A percentile compares a stretch with the other conserved stretches of the same genome.
phyloP scores from a whole-genome alignment of 495 filamentous ascomycete species.

The Penicillium coprophilum region DNA sequence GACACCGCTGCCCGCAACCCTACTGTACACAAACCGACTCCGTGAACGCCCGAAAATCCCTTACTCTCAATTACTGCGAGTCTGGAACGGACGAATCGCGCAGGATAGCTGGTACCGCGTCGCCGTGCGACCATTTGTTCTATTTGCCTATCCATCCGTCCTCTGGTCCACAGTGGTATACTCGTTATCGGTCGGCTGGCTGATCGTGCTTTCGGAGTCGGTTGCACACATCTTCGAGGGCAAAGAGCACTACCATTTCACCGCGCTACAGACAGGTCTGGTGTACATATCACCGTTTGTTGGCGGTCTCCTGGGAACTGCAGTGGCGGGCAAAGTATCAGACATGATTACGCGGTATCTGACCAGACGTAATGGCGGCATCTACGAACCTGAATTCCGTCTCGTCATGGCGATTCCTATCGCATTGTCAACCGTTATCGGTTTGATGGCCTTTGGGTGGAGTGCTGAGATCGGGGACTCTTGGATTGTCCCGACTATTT shows the following conservation, averaged over 20 bases:
- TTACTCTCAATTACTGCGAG: conserved; percentile 66
- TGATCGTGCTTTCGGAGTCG: conserved; percentile 91
- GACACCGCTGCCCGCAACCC: conserved; percentile 23
- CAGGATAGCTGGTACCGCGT: conserved; percentile 78
- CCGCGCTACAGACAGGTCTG: conserved; percentile 74
- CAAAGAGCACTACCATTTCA: conserved; percentile 69
- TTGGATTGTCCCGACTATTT: conserved; percentile 91
- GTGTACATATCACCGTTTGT: conserved; percentile 89
- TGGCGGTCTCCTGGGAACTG: conserved; percentile 86
- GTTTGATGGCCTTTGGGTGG: conserved; percentile 94
- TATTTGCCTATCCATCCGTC: conserved; percentile 84
- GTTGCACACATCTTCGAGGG: conserved; percentile 75
- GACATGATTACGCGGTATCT: conserved; percentile 80
- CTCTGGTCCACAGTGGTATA: conserved; percentile 91
- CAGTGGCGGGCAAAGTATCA: conserved; percentile 83
- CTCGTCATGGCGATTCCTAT: conserved; percentile 89
- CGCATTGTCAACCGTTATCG: conserved; percentile 73
- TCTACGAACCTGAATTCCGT: conserved; percentile 96
- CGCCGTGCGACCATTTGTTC: conserved; percentile 74
- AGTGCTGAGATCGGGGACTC: conserved; percentile 68
- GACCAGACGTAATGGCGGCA: conserved; percentile 79
- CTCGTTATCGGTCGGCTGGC: conserved; percentile 86
- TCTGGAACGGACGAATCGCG: conserved; percentile 74
- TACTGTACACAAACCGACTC: conserved; percentile 60
- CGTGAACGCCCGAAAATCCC: conserved; percentile 61